Percentiles rank a stretch among this genome's conserved stretches.
These are phyloP conservation scores for Arxiozyma slooffiae DNA, from an alignment of 1,139 yeast genomes.

Conservation along the genomic window DNA sequence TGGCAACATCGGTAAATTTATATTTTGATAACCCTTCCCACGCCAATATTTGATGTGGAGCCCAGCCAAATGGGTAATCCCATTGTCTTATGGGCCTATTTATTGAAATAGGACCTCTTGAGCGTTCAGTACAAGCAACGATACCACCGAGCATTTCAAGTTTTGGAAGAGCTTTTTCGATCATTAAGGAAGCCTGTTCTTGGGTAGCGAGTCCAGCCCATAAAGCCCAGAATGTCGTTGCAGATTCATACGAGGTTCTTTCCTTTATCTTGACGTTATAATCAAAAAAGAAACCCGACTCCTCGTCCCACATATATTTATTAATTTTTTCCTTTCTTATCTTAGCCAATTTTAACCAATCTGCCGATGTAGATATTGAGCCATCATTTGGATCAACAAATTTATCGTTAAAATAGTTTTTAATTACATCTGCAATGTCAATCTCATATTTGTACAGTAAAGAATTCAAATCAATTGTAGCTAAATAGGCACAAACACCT, in stretches of 20 bases:
- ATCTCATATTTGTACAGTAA: constrained; percentile 81
- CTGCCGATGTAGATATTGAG: constrained; percentile 39
- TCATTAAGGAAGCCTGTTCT: constrained; percentile 63
- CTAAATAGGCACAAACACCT: constrained; percentile 80
- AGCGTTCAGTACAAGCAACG: constrained; percentile 71
- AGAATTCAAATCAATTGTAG: constrained; percentile 84
- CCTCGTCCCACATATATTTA: constrained; percentile 77
- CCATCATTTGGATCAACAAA: constrained; percentile 34
- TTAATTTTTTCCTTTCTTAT: constrained; percentile 48
- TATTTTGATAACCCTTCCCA: constrained; percentile 81
- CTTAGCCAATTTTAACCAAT: constrained; percentile 54
- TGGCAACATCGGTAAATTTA: constrained; percentile 57
- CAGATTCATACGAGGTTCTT: constrained; percentile 69
- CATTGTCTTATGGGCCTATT: constrained; percentile 84
- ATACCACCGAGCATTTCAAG: constrained; percentile 86
- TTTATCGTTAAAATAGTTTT: constrained; percentile 45
- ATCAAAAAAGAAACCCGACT: constrained; percentile 72
- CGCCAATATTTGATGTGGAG: constrained; percentile 92
- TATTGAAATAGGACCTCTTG: constrained; percentile 64
- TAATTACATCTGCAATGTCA: constrained; percentile 65
- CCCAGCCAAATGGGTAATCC: constrained; percentile 99
- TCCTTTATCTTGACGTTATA: constrained; percentile 54
- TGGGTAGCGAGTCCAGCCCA: constrained; percentile 73
- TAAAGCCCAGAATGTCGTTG: constrained; percentile 86
- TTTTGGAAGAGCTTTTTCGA: constrained; percentile 50